A percentile compares a stretch with the other conserved stretches of the same genome.
Evolutionary conservation across 2,329 filamentous ascomycete genomes (phyloP).

Genomic region (Microsporum ferrugineum): DNA sequence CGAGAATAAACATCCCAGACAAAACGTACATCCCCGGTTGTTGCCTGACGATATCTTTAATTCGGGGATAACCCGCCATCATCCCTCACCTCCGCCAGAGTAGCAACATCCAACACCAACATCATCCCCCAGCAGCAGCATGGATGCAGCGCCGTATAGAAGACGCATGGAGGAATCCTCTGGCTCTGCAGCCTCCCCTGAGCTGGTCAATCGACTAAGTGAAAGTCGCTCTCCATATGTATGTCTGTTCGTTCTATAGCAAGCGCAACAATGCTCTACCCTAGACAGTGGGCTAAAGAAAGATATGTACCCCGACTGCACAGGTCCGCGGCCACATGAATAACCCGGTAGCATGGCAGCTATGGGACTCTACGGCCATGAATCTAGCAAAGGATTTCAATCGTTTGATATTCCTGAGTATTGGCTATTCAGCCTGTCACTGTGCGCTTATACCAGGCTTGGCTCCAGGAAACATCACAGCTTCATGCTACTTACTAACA

Average conservation of each 20-base stretch:
- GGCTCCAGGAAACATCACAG: not conserved
- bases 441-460: constrained; percentile 45
- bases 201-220: constrained; percentile 45
- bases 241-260: constrained; percentile 20
- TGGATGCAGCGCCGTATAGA: not conserved
- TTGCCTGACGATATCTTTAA: not conserved
- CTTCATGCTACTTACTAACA: not conserved
- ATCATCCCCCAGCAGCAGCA: not conserved
- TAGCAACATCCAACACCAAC: not conserved
- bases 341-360: constrained; percentile 85
- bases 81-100: not conserved
- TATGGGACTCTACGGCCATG: constrained; percentile 67
- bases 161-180: not conserved
- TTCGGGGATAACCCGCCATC: not conserved
- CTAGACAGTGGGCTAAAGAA: not conserved
- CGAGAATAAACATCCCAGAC: not conserved
- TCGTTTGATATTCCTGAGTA: constrained; percentile 82
- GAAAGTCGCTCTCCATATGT: constrained; percentile 59
- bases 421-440: constrained; percentile 91
- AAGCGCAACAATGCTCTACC: not conserved
- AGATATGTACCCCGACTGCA: not conserved
- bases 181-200: constrained; percentile 13
- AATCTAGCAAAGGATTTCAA: constrained; percentile 68
- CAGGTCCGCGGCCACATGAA: constrained; percentile 61
- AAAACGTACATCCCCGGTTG: not conserved